Evolutionary conservation across 139 green algal genomes (phyloP).

Genomic region (Chlamydomonas eustigma): DNA sequence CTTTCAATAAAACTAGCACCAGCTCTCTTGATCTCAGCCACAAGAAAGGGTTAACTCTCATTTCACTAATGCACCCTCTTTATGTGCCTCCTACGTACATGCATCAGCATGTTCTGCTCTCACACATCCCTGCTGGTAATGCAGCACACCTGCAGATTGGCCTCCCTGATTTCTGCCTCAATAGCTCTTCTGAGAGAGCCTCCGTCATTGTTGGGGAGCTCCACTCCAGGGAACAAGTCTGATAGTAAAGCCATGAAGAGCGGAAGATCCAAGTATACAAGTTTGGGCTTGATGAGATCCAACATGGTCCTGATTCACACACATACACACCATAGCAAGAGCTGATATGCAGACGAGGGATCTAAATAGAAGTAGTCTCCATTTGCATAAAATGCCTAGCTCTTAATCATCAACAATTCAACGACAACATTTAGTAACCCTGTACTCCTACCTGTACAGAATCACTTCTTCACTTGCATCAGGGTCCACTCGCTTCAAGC

Average conservation of each 20-base stretch:
- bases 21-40: too few species aligned
- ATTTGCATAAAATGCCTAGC: too few species aligned
- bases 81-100: too few species aligned
- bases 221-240: conserved; percentile 82
- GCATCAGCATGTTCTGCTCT: neutral
- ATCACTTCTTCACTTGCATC: conserved; percentile 70
- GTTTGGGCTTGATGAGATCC: conserved; percentile 83
- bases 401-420: too few species aligned
- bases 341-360: too few species aligned
- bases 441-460: neutral
- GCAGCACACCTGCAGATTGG: conserved; percentile 63
- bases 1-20: neutral
- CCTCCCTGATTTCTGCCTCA: conserved; percentile 60
- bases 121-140: neutral
- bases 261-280: conserved; percentile 80
- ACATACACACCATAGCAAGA: too few species aligned
- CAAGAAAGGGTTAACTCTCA: too few species aligned
- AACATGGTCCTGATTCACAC: conserved; percentile 79
- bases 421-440: too few species aligned
- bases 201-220: conserved; percentile 58
- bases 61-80: too few species aligned
- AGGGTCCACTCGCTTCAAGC: conserved; percentile 69
- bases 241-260: conserved; percentile 79
- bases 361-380: too few species aligned
- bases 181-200: conserved; percentile 57